phyloP scores from a whole-genome alignment of 192 early-diverging fungal genomes.

The Entomortierella parvispora region DNA sequence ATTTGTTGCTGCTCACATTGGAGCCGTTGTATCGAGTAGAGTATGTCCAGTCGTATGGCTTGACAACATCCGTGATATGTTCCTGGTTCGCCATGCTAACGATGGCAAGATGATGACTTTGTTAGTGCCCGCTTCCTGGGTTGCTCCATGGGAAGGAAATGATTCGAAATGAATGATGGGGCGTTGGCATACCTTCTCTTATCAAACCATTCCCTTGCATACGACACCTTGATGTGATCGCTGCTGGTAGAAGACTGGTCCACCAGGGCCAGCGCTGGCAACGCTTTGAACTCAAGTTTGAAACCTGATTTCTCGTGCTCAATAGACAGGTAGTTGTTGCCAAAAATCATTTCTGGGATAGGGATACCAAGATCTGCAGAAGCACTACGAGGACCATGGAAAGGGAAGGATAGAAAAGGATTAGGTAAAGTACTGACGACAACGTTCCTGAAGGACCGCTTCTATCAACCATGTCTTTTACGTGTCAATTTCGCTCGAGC shows the following conservation, averaged over 20 bases:
- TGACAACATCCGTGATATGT: conserved; percentile 84
- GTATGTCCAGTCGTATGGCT: conserved; percentile 99
- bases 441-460: too few species aligned
- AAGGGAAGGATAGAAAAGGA: too few species aligned
- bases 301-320: conserved; percentile 63
- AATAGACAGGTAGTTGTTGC: conserved; percentile 80
- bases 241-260: conserved; percentile 73
- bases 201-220: conserved; percentile 84
- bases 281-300: conserved; percentile 68
- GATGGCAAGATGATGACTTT: neutral
- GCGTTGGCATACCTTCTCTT: conserved; percentile 81
- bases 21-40: conserved; percentile 85
- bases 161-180: too few species aligned
- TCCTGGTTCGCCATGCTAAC: conserved; percentile 60
- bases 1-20: conserved; percentile 1
- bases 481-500: conserved; percentile 65
- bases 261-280: conserved; percentile 79
- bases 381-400: conserved; percentile 35
- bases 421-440: too few species aligned
- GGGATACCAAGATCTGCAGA: conserved; percentile 72
- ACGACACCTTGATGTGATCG: conserved; percentile 85
- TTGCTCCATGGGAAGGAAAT: too few species aligned
- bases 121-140: too few species aligned
- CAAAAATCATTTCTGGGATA: conserved; percentile 98
- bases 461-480: too few species aligned